Evolutionary conservation across 345 rosid species (phyloP).

Genomic region (Populus deltoides): DNA sequence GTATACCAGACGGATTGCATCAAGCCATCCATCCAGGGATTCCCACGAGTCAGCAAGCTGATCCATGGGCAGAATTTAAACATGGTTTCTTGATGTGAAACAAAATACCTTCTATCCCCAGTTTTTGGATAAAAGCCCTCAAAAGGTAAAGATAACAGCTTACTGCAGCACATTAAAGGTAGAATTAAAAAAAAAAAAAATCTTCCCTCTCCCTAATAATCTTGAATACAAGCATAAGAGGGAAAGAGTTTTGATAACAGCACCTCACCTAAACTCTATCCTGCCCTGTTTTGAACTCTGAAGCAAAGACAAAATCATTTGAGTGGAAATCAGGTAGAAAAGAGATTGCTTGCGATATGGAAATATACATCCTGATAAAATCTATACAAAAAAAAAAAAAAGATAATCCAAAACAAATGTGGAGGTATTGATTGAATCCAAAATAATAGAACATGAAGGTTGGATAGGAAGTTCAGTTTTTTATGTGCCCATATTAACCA

Average conservation of each 20-base stretch:
- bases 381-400: too few species aligned
- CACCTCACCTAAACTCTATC: not conserved
- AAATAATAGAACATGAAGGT: not conserved
- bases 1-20: conserved; percentile 85
- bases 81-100: not conserved
- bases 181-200: not conserved
- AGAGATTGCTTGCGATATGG: not conserved
- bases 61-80: conserved; percentile 6
- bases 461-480: not conserved
- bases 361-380: too few species aligned
- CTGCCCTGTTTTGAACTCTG: not conserved
- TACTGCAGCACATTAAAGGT: not conserved
- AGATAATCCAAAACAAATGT: not conserved
- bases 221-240: not conserved
- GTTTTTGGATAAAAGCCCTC: not conserved
- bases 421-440: not conserved
- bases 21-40: conserved; percentile 92
- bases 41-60: conserved; percentile 99
- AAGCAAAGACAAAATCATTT: not conserved
- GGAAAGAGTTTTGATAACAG: not conserved
- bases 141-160: not conserved
- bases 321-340: not conserved
- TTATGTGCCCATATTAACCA: not conserved
- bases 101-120: not conserved
- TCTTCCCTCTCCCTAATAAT: conserved; percentile 2